Conservation (phyloP, 495 filamentous ascomycete species). For the Lophiostoma macrostomum region DNA sequence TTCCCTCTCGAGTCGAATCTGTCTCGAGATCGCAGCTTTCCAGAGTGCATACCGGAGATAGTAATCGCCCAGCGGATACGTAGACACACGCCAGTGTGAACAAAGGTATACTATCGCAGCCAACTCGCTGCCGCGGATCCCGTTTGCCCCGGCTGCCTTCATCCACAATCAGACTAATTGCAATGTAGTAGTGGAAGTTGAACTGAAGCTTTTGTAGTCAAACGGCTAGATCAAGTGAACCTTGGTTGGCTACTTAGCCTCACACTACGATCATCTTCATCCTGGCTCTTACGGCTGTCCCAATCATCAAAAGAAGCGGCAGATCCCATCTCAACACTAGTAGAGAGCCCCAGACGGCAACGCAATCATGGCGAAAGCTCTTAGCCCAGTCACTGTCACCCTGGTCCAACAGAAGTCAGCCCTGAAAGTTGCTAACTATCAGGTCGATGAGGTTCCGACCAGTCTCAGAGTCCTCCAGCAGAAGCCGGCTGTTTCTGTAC, state of each 20-base stretch:
- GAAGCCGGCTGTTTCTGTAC: conserved; percentile 9
- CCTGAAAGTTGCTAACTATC: conserved; percentile 19
- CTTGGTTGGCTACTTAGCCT: conserved; percentile 22
- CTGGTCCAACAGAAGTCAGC: conserved; percentile 31
- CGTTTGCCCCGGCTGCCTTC: conserved; percentile 8
- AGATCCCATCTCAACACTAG: conserved; percentile 35
- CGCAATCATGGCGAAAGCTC: conserved; percentile 41
- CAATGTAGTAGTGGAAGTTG: conserved; percentile 22
- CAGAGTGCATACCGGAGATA: conserved; percentile 67
- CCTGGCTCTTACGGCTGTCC: conserved; percentile 32
- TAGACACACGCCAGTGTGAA: conserved; percentile 26
- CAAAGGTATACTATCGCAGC: conserved; percentile 43
- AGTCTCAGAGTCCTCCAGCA: conserved; percentile 26
- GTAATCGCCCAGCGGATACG: conserved; percentile 41
- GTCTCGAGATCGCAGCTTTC: conserved; percentile 71
- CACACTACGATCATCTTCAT: conserved; percentile 25
- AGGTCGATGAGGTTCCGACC: conserved; percentile 25
- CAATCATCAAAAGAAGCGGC: conserved; percentile 34
- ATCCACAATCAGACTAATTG: conserved; percentile 19
- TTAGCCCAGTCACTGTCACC: conserved; percentile 40
- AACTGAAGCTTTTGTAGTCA: conserved; percentile 15
- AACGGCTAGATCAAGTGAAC: conserved; percentile 29
- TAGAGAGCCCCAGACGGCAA: conserved; percentile 28
- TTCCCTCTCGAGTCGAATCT: conserved; percentile 67
- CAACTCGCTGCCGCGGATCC: conserved; percentile 20